Evolutionary conservation across 1,284 basidiomycete species (phyloP), one percentile per base, ranked within the genome.

Genomic region (Wallemia ichthyophaga): DNA sequence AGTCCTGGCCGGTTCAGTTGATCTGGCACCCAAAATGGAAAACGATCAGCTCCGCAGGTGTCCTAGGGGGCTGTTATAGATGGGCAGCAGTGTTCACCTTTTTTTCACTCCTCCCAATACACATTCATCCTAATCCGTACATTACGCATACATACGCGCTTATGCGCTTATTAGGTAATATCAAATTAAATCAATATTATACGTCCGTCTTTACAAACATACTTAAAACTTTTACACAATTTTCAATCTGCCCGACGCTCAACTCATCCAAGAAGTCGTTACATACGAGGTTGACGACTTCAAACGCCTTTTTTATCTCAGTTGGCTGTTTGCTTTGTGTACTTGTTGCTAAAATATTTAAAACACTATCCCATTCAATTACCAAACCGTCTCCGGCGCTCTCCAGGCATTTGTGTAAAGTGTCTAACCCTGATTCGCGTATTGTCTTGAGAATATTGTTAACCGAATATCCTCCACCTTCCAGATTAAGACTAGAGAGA

Each of bases 251-350:
- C 27, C 81, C 77, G 0, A 80, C 76, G 1, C 83, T 82, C 19
- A 98, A 76, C 0, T 78, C 77, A 0, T 85, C 80, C 2, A 96
- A 76, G 5, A 87, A 85, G 68, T 98, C 89, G 67, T 73, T 73
- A 65, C 88, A 96, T 32, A 96, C 86, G 2, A 98, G 73, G 15
- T 87, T 95, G 62, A 98, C 71, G 0, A 86, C 91, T 60, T 91
- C 85, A 70, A 95, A 89, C 84, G 70, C 89, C 83, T 62, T 89
- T 78, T 7, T 86, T 73, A 0, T 69, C 68, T 54, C 66, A 64
- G 58, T 68, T 66, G 13, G 67, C 68, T 58, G 58, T 61, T 37
- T 61, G 57, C 1, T 61, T 13, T 62, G 21, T 5, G 59, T 60
- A 24, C 57, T 61, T 32, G 58, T 59, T 2, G 58, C 56, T 0